Evolutionary conservation across 2,329 filamentous ascomycete genomes (phyloP), one percentile per base, ranked within the genome.

Genomic region (Fusarium paranaense): DNA sequence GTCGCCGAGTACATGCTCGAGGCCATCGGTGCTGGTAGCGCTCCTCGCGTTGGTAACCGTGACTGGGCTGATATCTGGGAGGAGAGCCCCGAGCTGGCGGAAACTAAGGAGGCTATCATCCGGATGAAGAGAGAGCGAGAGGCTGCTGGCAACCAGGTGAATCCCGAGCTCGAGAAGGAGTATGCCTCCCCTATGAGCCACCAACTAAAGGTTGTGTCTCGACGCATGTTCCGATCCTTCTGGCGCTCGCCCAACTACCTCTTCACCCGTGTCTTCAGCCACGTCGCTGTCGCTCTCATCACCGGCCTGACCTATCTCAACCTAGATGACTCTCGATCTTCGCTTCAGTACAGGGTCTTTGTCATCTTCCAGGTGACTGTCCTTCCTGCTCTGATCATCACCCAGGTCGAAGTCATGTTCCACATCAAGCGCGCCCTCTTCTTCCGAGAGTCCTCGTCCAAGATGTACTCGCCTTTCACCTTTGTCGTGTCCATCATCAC

Each of bases 361-460:
- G 90, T 96, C 82, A 94, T 97, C 81, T 98, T 98, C 89, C 94
- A 97, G 81, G 90, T 95, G 61, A 95, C 94, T 0, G 93, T 97
- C 25, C 87, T 98, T 30, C 94, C 95, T 0, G 93, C 94, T 1
- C 87, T 97, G 33, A 94, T 97, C 81, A 90, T 97, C 66, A 91
- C 92, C 1, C 94, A 97, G 79, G 93, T 97, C 63, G 93, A 97
- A 82, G 80, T 84, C 45, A 95, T 95, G 85, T 97, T 94, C 81
- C 92, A 95, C 79, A 86, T 95, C 78, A 92, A 93, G 71, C 90
- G 95, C 50, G 88, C 94, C 79, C 92, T 97, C 73, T 95, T 94
- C 85, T 97, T 95, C 87, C 93, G 95, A 67, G 95, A 98, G 83
- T 90, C 93, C 20, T 93, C 93, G 18, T 92, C 92, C 65, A 97